Evolutionary conservation across 139 green algal species (phyloP).

Genomic region (Picochlorum costavermella): DNA sequence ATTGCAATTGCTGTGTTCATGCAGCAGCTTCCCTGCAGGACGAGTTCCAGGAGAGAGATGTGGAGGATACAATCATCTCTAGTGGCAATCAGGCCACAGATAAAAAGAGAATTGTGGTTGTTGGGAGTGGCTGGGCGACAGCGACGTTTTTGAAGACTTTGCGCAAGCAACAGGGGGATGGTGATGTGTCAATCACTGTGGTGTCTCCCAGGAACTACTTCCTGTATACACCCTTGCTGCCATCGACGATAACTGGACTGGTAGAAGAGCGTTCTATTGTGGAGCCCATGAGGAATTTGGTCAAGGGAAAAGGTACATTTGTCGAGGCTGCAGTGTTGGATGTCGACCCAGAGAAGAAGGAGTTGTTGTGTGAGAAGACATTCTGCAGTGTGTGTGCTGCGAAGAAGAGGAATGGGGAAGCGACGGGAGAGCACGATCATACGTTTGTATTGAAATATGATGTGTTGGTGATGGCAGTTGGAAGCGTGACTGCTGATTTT

Average conservation of each 20-base stretch:
- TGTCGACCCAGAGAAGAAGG: conserved; percentile 26
- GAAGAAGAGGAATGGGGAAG: too few relatives aligned
- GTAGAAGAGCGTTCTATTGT: conserved; percentile 66
- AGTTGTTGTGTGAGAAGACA: conserved; percentile 31
- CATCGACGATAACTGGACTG: conserved; percentile 72
- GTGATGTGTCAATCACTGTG: conserved; percentile 45
- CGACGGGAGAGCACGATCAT: conserved; percentile 30
- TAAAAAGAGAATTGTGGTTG: conserved; percentile 53
- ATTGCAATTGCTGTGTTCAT: too few relatives aligned
- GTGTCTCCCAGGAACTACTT: conserved; percentile 85
- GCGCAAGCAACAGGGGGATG: conserved; percentile 55
- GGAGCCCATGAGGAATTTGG: conserved; percentile 54
- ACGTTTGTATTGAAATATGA: conserved; percentile 64
- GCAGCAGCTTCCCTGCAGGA: too few relatives aligned
- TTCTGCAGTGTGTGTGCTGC: too few relatives aligned
- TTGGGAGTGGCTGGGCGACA: conserved; percentile 73
- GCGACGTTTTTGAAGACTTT: conserved; percentile 61
- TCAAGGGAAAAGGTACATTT: conserved; percentile 23
- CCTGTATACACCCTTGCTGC: conserved; percentile 94
- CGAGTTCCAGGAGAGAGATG: too few relatives aligned
- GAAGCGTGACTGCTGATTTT: conserved; percentile 76
- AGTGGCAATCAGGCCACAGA: too few relatives aligned
- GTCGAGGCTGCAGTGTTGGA: conserved; percentile 6
- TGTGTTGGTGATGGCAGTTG: conserved; percentile 67
- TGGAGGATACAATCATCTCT: too few relatives aligned